Percentiles rank a stretch among this genome's conserved stretches.
Conservation (phyloP, 371 early-diverging fungal species). For the Mortierella sp. region DNA sequence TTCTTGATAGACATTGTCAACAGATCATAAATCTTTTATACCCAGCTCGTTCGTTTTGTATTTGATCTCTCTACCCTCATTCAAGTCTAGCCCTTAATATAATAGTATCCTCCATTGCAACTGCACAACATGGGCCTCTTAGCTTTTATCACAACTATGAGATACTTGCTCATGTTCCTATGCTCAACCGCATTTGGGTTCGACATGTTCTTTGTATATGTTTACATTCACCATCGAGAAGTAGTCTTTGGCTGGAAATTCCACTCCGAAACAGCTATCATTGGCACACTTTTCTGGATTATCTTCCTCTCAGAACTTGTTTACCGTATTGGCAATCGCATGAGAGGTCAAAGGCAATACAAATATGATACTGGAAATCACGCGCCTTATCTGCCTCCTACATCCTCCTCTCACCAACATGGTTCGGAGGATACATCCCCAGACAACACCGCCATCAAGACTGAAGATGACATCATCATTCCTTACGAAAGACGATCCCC, state of each 20-base stretch:
- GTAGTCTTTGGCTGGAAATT: slow-evolving; percentile 33
- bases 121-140: slow-evolving; percentile 25
- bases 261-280: slow-evolving; percentile 3
- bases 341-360: not conserved
- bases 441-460: not conserved
- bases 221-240: slow-evolving; percentile 8
- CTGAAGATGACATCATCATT: not conserved
- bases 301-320: slow-evolving; percentile 19
- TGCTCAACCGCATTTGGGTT: slow-evolving; percentile 18
- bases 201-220: slow-evolving; percentile 30
- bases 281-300: slow-evolving; percentile 17
- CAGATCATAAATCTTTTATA: too few relatives aligned
- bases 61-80: too few relatives aligned
- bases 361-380: slow-evolving; percentile 4
- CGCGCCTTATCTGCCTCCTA: slow-evolving; percentile 5
- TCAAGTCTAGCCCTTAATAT: too few relatives aligned
- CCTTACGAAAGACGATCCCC: not conserved
- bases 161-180: slow-evolving; percentile 12
- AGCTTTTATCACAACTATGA: slow-evolving; percentile 12
- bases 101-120: not conserved
- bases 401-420: not conserved
- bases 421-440: not conserved
- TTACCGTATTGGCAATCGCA: slow-evolving; percentile 7
- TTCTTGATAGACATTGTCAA: not conserved
- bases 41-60: too few relatives aligned